Conservation (phyloP, 192 early-diverging fungal species). For the Coemansia sp. region DNA sequence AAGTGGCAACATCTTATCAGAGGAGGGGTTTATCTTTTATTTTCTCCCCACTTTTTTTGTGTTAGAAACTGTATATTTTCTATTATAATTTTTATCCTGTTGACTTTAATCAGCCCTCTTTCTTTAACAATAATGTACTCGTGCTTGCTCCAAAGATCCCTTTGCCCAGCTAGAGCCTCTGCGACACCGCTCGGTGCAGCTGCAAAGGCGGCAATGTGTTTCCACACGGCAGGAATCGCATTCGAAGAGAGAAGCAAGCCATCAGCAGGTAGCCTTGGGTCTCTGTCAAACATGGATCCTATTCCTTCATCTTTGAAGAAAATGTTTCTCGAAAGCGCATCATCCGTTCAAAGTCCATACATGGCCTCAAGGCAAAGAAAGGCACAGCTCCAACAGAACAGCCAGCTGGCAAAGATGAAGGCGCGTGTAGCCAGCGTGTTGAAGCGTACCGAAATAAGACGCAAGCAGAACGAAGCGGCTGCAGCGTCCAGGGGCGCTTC, state of each 20-base stretch:
- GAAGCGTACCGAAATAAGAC: conserved; percentile 9
- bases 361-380: too few species aligned
- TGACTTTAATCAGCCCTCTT: too few species aligned
- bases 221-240: background rate
- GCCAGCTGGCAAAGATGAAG: conserved; percentile 5
- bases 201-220: background rate
- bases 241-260: background rate
- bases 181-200: background rate
- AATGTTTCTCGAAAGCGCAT: too few species aligned
- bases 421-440: background rate
- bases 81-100: background rate
- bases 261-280: background rate
- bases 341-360: too few species aligned
- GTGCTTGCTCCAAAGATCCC: background rate
- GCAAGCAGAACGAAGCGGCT: background rate
- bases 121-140: too few species aligned
- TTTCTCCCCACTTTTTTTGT: too few species aligned
- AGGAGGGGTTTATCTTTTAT: too few species aligned
- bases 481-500: background rate
- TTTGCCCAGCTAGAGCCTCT: background rate
- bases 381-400: background rate
- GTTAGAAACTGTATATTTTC: too few species aligned
- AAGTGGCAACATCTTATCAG: too few species aligned
- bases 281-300: too few species aligned
- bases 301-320: too few species aligned